phyloP scores from a whole-genome alignment of 495 filamentous ascomycete genomes.

The Halenospora varia region DNA sequence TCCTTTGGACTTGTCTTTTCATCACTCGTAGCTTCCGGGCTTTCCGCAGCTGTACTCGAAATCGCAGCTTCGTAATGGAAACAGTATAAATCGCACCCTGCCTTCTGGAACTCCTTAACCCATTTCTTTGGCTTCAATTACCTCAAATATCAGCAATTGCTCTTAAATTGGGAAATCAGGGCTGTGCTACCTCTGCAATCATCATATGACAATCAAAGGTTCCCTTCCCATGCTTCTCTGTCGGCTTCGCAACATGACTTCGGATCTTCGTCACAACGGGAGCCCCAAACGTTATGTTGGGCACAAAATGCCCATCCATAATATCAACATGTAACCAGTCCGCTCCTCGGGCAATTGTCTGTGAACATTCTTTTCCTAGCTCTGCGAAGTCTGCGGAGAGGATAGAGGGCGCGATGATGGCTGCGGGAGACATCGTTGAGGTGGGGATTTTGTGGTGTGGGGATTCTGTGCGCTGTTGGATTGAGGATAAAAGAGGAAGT shows the following conservation, averaged over 20 bases:
- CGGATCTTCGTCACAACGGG: conserved; percentile 94
- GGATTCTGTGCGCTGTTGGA: background rate
- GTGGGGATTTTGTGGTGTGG: background rate
- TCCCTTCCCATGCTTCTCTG: conserved; percentile 58
- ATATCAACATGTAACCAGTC: conserved; percentile 92
- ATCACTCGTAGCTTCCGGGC: conserved; percentile 62
- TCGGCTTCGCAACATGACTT: conserved; percentile 66
- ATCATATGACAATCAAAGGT: conserved; percentile 99
- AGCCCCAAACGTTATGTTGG: conserved; percentile 94
- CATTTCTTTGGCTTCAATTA: conserved; percentile 82
- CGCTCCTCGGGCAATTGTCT: conserved; percentile 75
- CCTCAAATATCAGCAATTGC: background rate
- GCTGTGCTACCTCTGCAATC: conserved; percentile 78
- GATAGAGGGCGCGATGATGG: conserved; percentile 96
- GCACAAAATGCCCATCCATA: conserved; percentile 98
- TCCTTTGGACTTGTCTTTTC: conserved; percentile 72
- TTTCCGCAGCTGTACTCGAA: conserved; percentile 74
- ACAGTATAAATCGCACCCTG: conserved; percentile 96
- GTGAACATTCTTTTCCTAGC: conserved; percentile 77
- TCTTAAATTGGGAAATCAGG: background rate
- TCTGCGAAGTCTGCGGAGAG: conserved; percentile 92
- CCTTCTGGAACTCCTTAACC: conserved; percentile 89
- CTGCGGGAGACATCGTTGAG: conserved; percentile 70
- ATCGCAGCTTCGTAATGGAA: conserved; percentile 99
- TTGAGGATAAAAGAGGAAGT: background rate